Percentiles rank a stretch among this genome's conserved stretches.
These are phyloP conservation scores for Myriangium duriaei DNA, from an alignment of 2,329 filamentous ascomycete species.

Conservation along the genomic window DNA sequence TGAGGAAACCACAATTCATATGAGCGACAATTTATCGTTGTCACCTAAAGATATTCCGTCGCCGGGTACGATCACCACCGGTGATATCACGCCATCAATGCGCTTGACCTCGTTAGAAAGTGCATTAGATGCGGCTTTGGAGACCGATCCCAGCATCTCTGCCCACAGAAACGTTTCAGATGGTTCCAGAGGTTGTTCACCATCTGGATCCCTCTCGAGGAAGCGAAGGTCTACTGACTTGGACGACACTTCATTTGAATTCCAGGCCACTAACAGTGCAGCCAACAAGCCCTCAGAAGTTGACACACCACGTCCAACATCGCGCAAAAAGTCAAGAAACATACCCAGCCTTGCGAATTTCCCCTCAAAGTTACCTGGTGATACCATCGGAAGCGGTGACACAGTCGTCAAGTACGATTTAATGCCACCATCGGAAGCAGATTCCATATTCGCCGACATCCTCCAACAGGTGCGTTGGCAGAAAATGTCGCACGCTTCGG, in stretches of 20 bases:
- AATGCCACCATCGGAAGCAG: conserved; percentile 40
- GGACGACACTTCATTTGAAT: conserved; percentile 2
- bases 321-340: conserved; percentile 3
- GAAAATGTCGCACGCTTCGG: conserved; percentile 82
- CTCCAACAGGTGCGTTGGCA: conserved; percentile 73
- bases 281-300: neutral
- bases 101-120: neutral
- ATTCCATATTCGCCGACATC: conserved; percentile 55
- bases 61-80: neutral
- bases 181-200: no score
- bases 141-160: neutral
- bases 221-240: conserved; percentile 7
- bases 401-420: conserved; percentile 61
- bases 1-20: no score
- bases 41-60: neutral
- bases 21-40: no score
- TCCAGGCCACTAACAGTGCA: neutral
- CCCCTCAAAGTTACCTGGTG: conserved; percentile 32
- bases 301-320: conserved; percentile 20
- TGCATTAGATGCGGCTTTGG: neutral
- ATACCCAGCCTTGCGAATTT: conserved; percentile 10
- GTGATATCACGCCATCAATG: neutral
- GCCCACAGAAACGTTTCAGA: no score
- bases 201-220: no score
- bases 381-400: conserved; percentile 55